Base-by-base conservation (phyloP, 2,329 filamentous ascomycete species). In the Monilinia laxa region DNA sequence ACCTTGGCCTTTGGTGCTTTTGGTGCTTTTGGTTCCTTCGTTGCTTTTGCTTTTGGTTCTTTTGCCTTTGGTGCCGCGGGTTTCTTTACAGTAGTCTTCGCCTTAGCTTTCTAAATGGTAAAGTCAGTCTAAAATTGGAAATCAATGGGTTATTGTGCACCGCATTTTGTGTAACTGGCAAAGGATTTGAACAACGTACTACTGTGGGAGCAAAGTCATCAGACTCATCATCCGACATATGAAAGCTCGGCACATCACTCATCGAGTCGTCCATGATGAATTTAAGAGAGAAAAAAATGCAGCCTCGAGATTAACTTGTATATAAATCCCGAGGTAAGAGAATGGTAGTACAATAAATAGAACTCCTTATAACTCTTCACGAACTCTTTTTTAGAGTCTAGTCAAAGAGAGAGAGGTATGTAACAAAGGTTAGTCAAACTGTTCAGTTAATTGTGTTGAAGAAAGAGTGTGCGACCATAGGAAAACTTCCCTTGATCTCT, bases 171-270 rank as follows among this genome's bases (percentile, higher is more conserved):
- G 58, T 40, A 62, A 62, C 45, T 38, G 14, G 31, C 23, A 62
- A 38, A 5, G 20, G 9, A 40, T 40, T 18, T 31, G 28, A 62
- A 73, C 68, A 76, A 79, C 78, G 68, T 81, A 87, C 85, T 70
- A 81, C 79, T 67, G 83, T 83, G 51, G 86, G 86, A 2, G 81
- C 81, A 76, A 84, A 89, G 69, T 66, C 78, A 69, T 89, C 87
- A 31, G 86, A 89, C 70, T 85, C 84, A 67, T 80, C 81, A 68
- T 82, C 68, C 49, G 80, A 79, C 68, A 81, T 78, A 56, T 85
- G 83, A 71, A 88, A 87, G 73, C 83, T 80, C 59, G 85, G 86
- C 71, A 87, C 87, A 66, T 86, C 84, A 78, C 87, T 83, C 54
- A 78, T 78, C 16, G 71, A 74, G 64, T 75, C 72, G 54, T 72